Conservation (phyloP, 2,329 filamentous ascomycete genomes). For the Gaeumannomyces tritici region DNA sequence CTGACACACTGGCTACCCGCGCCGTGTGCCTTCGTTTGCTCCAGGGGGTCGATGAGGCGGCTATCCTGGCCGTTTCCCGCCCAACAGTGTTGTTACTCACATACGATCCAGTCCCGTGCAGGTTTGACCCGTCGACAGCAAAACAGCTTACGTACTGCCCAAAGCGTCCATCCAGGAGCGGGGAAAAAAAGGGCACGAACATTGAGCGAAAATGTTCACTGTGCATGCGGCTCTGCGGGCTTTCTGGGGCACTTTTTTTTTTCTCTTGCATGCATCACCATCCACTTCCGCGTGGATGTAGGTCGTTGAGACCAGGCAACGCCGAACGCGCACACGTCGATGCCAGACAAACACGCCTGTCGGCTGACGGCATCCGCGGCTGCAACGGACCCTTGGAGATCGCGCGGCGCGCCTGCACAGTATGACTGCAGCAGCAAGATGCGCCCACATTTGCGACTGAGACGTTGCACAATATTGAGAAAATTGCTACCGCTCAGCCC, state of each 20-base stretch:
- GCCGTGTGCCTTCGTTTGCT: neutral
- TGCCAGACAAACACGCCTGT: neutral
- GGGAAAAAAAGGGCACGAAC: neutral
- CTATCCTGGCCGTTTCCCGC: neutral
- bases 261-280: neutral
- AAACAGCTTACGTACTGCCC: neutral
- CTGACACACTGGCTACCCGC: neutral
- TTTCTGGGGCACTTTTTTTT: neutral
- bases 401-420: neutral
- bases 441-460: too few relatives aligned
- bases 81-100: neutral
- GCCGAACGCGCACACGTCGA: neutral
- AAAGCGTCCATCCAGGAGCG: neutral
- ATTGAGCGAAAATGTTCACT: neutral
- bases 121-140: neutral
- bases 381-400: too few relatives aligned
- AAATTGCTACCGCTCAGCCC: too few relatives aligned
- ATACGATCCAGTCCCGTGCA: neutral
- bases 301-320: neutral
- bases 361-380: neutral
- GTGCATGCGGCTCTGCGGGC: neutral
- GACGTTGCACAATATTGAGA: too few relatives aligned
- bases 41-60: neutral
- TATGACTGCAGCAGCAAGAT: neutral
- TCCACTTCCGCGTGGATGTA: neutral